Conservation (phyloP, 768 basidiomycete species). For the Amanita muscaria region DNA sequence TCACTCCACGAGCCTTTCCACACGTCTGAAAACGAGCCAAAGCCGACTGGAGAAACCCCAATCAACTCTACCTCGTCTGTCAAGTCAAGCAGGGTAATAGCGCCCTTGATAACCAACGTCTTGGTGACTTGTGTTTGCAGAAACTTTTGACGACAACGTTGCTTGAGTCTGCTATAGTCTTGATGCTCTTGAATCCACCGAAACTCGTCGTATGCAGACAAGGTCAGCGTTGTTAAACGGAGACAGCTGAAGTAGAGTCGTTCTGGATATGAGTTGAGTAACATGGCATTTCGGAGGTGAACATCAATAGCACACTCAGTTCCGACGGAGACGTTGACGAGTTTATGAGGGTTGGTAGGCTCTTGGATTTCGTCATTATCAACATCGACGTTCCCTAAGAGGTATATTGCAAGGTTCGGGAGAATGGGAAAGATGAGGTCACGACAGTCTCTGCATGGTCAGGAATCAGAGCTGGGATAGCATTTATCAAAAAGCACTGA, state of each 20-base stretch:
- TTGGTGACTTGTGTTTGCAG: conserved; percentile 47
- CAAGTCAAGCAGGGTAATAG: conserved; percentile 41
- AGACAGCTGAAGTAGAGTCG: conserved; percentile 47
- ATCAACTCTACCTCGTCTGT: conserved; percentile 45
- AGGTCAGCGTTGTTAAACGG: conserved; percentile 38
- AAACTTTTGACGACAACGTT: conserved; percentile 50
- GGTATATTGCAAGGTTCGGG: conserved; percentile 45
- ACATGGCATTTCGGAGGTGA: conserved; percentile 51
- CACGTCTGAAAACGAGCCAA: conserved; percentile 53
- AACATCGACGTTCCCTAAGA: conserved; percentile 26
- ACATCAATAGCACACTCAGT: conserved; percentile 45
- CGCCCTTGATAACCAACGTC: conserved; percentile 44
- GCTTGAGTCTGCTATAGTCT: conserved; percentile 47
- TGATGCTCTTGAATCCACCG: conserved; percentile 42
- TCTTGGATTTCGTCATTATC: neutral
- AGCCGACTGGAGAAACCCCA: conserved; percentile 38
- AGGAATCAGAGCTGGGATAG: neutral
- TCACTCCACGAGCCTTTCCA: conserved; percentile 54
- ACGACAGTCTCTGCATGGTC: conserved; percentile 28
- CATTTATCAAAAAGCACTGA: conserved; percentile 7
- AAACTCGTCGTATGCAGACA: conserved; percentile 16
- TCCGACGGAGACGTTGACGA: conserved; percentile 37
- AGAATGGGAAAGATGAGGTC: conserved; percentile 49
- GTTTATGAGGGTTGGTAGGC: no score
- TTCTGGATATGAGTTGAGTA: conserved; percentile 44